phyloP scores from a whole-genome alignment of 495 filamentous ascomycete genomes.

The Hypoxylon fuscum region DNA sequence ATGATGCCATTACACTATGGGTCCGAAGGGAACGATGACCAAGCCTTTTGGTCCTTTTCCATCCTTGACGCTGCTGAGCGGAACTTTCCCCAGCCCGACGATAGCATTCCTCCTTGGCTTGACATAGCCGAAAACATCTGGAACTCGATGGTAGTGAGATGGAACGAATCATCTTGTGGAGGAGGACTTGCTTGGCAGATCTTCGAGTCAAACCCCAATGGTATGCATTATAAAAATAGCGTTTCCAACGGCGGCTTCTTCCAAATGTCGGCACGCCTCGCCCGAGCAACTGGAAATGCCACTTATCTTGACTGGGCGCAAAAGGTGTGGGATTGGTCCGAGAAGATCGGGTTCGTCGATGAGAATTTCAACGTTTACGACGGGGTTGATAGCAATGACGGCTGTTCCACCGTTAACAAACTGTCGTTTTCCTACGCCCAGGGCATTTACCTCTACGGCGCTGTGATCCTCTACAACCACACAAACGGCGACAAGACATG shows the following conservation, averaged over 20 bases:
- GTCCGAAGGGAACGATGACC: conserved; percentile 74
- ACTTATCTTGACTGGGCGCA: conserved; percentile 75
- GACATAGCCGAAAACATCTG: conserved; percentile 60
- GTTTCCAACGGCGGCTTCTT: conserved; percentile 77
- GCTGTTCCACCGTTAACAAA: conserved; percentile 58
- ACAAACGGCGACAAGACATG: conserved; percentile 63
- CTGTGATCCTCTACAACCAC: conserved; percentile 71
- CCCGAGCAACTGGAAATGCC: conserved; percentile 69
- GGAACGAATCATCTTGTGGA: conserved; percentile 72
- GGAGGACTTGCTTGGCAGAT: conserved; percentile 90
- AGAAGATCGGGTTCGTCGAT: conserved; percentile 60
- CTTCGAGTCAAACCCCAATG: conserved; percentile 74
- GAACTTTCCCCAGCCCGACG: conserved; percentile 70
- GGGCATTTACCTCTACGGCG: conserved; percentile 72
- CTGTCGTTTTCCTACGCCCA: conserved; percentile 69
- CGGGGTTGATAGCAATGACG: conserved; percentile 56
- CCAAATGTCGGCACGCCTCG: conserved; percentile 73
- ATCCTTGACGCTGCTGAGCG: conserved; percentile 78
- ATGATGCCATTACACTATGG: conserved; percentile 59
- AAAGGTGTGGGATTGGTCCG: conserved; percentile 75
- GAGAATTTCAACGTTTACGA: conserved; percentile 62
- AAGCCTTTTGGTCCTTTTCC: conserved; percentile 82
- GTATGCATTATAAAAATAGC: conserved; percentile 76
- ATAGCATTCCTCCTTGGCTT: conserved; percentile 67
- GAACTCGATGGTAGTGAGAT: conserved; percentile 63